Base-by-base conservation (phyloP, 2,329 filamentous ascomycete genomes). In the Beauveria sp. region DNA sequence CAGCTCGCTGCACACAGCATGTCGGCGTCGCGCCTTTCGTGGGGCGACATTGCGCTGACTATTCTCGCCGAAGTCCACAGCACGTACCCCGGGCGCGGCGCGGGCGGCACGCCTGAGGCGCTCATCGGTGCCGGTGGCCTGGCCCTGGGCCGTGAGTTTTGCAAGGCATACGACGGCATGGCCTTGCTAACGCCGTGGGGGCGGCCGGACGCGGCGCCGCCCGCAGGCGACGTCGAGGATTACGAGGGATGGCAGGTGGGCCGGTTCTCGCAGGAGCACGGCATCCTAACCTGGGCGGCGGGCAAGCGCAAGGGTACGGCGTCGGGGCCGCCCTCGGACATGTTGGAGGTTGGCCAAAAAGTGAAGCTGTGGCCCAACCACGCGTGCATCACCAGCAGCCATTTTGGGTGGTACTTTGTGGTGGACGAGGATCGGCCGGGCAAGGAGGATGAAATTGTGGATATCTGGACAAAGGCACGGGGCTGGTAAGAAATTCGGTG, bases 301-400 rank as follows among this genome's bases (percentile, higher is more conserved):
- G 68, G 68, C 24, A 65, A 69, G 57, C 63, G 65, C 14, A 74
- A 76, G 16, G 74, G 75, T 0, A 63, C 58, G 30, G 8, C 38
- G n/a, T 24, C 26, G 12, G 38, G 49, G 8, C n/a, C 47, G 10
- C 63, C 66, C 18, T 57, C 62, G 52, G 65, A 69, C 14, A 74
- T 78, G 45, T 79, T 78, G 0, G 71, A 77, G 12, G 76, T 90
- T 38, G 89, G 90, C 0, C 82, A 91, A 69, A 84, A 85, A 68
- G 73, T 93, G 28, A 78, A 85, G 62, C 76, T 93, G 8, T 93
- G 87, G 85, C 89, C 90, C 0, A 93, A 93, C 67, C 90, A 95
- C 74, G 85, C 89, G 42, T 95, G 90, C 70, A 87, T 93, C 66
- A 83, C 89, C 1, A 86, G 88, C 0, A 86, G 86, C 0, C 83